Percentiles rank a stretch among this genome's conserved stretches.
Evolutionary conservation across 139 green algal species (phyloP).

Genomic region (Chlorella sorokiniana): DNA sequence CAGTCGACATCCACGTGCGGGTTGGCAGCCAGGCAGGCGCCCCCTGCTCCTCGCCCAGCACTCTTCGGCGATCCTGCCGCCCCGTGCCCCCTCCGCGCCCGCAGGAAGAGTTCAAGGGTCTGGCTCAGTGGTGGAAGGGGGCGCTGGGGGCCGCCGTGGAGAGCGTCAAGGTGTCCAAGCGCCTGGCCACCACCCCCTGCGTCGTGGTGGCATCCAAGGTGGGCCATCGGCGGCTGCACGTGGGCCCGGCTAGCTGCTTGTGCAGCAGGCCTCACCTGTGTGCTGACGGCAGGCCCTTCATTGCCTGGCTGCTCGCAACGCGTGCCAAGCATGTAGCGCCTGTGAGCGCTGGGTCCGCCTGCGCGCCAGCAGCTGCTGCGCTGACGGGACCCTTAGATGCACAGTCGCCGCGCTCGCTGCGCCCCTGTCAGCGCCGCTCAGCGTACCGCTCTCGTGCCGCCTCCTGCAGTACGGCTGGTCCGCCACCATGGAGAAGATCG

Average conservation of each 20-base stretch:
- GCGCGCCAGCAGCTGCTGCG: too few species aligned
- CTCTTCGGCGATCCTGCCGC: not conserved
- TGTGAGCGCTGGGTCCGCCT: too few species aligned
- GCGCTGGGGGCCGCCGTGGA: slow-evolving; percentile 67
- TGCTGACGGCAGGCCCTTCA: too few species aligned
- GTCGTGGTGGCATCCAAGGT: slow-evolving; percentile 90
- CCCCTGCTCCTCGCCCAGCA: not conserved
- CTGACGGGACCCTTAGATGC: too few species aligned
- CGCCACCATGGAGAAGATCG: slow-evolving; percentile 99
- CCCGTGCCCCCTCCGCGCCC: not conserved
- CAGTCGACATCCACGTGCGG: too few species aligned
- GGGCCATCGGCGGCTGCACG: not conserved
- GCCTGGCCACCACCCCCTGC: slow-evolving; percentile 86
- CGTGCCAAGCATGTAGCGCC: too few species aligned
- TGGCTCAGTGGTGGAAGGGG: slow-evolving; percentile 96
- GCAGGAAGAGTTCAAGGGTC: slow-evolving; percentile 86
- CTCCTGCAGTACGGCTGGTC: slow-evolving; percentile 83
- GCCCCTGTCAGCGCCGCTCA: not conserved
- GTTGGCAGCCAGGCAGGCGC: too few species aligned
- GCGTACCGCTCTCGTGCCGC: not conserved
- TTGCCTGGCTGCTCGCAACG: too few species aligned
- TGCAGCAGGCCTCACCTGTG: too few species aligned
- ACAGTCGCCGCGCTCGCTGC: not conserved
- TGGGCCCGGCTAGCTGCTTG: too few species aligned
- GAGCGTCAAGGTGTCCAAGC: slow-evolving; percentile 79